phyloP scores from a whole-genome alignment of 1,139 yeast species.

The Diutina mesorugosa region DNA sequence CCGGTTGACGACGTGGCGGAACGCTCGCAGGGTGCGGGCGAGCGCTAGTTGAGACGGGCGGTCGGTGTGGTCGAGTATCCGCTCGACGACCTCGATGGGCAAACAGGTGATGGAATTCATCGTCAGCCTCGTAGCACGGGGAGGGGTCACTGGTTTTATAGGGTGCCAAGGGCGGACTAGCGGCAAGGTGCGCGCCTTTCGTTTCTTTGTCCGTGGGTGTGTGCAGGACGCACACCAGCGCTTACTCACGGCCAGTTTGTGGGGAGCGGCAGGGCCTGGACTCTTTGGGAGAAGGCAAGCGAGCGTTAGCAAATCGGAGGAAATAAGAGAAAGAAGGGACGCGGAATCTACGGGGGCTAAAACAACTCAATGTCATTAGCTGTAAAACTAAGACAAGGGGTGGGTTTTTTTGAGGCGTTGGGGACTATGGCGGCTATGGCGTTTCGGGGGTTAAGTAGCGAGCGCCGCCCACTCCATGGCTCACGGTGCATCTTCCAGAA shows the following conservation, averaged over 20 bases:
- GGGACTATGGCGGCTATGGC: neutral
- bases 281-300: neutral
- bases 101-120: neutral
- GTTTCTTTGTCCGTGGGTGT: neutral
- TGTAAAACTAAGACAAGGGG: too few species aligned
- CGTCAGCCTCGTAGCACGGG: neutral
- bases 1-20: constrained; percentile 8
- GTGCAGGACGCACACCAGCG: neutral
- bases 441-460: neutral
- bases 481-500: neutral
- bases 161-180: neutral
- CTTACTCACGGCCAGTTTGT: neutral
- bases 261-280: neutral
- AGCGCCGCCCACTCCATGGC: neutral
- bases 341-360: too few species aligned
- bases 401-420: neutral
- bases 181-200: neutral
- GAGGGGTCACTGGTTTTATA: neutral
- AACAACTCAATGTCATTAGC: too few species aligned
- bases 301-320: neutral
- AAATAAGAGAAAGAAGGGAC: too few species aligned
- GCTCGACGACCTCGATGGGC: neutral
- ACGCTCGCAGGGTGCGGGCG: constrained; percentile 1
- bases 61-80: neutral
- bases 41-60: neutral